Evolutionary conservation across 495 filamentous ascomycete genomes (phyloP), one percentile per base, ranked within the genome.

Genomic region (Pyrenopolyporus hunteri): DNA sequence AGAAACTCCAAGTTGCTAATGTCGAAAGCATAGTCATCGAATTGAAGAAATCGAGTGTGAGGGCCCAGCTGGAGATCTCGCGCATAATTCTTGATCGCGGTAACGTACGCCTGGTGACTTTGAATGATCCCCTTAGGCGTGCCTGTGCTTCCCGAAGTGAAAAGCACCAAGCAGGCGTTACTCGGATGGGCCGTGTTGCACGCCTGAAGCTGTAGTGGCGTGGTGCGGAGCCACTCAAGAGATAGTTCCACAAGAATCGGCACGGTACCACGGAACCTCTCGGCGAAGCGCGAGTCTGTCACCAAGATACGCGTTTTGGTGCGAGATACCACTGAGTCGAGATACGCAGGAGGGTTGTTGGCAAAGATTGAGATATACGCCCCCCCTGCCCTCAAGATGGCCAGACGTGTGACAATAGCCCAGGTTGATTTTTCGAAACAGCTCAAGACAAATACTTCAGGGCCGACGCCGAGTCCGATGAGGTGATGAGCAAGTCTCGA

Each of bases 131-230:
- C 80, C 59, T 81, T 81, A 6, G 78, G 78, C 14, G 54, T 57
- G n/a, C 78, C 78, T 0, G 78, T 79, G 4, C 49, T 63, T 1
- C 78, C 78, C n/a, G 76, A 78, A 0, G 78, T 80, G 36, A 78
- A 80, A 9, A 77, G 46, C 2, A 78, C 71, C 56, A 70, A 73
- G 2, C 66, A 70, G 17, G 73, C 60, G 19, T 57, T 33, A 50
- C 60, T 25, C 35, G 58, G 13, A 10, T 11, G 28, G 14, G 45
- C 47, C 10, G 57, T 37, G 5, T 26, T 6, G 10, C 40, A 54
- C 4, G 16, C 8, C 19, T 39, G 17, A 13, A 47, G 13, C 40
- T 29, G 19, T 11, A n/a, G 7, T 23, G 49, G 49, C 4, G 45
- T 26, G 6, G 13, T 54, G 23, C 23, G 42, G 22, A 54, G 19